Percentiles rank a stretch among this genome's conserved stretches.
phyloP scores from a whole-genome alignment of 2,329 filamentous ascomycete genomes.

The Fusarium domesticum region DNA sequence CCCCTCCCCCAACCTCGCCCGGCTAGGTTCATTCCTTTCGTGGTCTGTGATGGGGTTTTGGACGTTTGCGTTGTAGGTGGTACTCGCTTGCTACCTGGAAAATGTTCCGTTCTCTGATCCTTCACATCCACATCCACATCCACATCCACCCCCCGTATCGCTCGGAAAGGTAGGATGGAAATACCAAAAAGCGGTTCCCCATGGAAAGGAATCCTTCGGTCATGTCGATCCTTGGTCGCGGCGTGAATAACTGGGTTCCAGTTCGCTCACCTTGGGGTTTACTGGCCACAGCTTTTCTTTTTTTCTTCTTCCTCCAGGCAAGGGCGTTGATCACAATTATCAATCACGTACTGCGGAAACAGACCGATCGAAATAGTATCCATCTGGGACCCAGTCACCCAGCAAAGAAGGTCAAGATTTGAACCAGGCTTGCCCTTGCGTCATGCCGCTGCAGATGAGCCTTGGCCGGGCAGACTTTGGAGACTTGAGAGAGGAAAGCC shows the following conservation, averaged over 20 bases:
- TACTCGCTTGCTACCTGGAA: too few relatives aligned
- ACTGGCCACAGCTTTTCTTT: neutral
- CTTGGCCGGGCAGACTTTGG: conserved; percentile 19
- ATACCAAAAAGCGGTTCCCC: neutral
- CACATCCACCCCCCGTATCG: neutral
- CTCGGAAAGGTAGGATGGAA: neutral
- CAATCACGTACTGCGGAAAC: too few relatives aligned
- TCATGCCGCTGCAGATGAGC: conserved; percentile 17
- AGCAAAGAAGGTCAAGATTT: too few relatives aligned
- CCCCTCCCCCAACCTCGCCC: too few relatives aligned
- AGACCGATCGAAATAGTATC: too few relatives aligned
- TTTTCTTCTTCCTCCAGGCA: neutral
- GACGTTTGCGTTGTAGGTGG: too few relatives aligned
- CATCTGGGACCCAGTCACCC: too few relatives aligned
- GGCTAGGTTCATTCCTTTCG: too few relatives aligned
- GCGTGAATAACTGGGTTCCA: conserved; percentile 14
- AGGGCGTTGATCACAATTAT: too few relatives aligned
- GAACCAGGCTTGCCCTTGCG: conserved; percentile 23
- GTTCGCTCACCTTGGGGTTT: conserved; percentile 1
- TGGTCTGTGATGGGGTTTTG: too few relatives aligned
- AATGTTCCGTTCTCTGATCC: too few relatives aligned
- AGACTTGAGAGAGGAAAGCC: conserved; percentile 23
- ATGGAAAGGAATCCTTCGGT: conserved; percentile 15
- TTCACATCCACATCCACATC: too few relatives aligned
- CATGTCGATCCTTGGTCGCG: conserved; percentile 18